These are phyloP conservation scores for Aleurites moluccanus DNA, from an alignment of 441 rosid species.

Conservation along the genomic window DNA sequence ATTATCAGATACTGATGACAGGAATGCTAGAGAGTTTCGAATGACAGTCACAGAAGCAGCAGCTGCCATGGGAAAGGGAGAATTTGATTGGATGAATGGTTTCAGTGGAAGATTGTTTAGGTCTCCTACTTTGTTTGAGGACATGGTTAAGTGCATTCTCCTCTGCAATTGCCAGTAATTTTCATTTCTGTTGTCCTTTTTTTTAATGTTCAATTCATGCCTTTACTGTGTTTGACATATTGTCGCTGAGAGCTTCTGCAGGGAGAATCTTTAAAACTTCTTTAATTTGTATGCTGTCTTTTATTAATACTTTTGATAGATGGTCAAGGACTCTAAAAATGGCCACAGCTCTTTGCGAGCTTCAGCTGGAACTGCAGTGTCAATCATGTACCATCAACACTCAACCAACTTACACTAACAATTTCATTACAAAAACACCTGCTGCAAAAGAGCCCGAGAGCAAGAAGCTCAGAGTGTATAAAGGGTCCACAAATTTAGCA, in stretches of 20 bases:
- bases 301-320: slow-evolving; percentile 15
- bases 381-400: background rate
- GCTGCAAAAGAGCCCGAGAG: slow-evolving; percentile 26
- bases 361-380: slow-evolving; percentile 38
- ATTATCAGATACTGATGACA: slow-evolving; percentile 32
- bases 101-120: slow-evolving; percentile 43
- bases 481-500: slow-evolving; percentile 16
- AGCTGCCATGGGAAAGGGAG: slow-evolving; percentile 3
- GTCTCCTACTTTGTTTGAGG: slow-evolving; percentile 46
- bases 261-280: background rate
- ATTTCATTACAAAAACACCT: slow-evolving; percentile 32
- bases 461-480: slow-evolving; percentile 5
- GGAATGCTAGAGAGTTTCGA: slow-evolving; percentile 28
- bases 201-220: background rate
- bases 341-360: slow-evolving; percentile 46
- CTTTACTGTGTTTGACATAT: background rate
- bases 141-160: slow-evolving; percentile 50
- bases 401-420: background rate
- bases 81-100: background rate
- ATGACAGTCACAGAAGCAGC: slow-evolving; percentile 6
- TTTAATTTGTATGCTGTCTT: background rate
- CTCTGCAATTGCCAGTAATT: slow-evolving; percentile 45
- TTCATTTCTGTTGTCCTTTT: background rate
- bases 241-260: background rate
- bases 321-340: slow-evolving; percentile 46